Conservation (phyloP, 2,329 filamentous ascomycete species). For the Phaeophleospora eucalypticola region DNA sequence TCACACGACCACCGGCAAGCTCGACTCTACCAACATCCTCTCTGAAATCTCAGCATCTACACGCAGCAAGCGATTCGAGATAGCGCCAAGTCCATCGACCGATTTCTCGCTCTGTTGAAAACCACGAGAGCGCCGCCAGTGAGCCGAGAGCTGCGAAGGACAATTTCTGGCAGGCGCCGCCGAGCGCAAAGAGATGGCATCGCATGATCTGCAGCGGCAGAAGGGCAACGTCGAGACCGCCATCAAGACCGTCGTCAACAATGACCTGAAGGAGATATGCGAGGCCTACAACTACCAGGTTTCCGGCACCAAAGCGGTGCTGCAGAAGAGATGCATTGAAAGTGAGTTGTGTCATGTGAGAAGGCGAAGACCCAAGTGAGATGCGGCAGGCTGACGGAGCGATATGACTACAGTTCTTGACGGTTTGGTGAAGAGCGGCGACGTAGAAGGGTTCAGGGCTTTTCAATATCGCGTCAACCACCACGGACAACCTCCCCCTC, state of each 20-base stretch:
- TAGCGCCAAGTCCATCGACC: no score
- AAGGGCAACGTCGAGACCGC: slow-evolving; percentile 23
- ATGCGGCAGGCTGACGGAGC: slow-evolving; percentile 10
- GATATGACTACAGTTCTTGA: slow-evolving; percentile 37
- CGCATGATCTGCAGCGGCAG: slow-evolving; percentile 39
- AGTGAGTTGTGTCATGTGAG: slow-evolving; percentile 48
- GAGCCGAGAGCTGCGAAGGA: background rate
- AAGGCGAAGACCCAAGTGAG: slow-evolving; percentile 2
- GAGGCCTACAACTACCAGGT: slow-evolving; percentile 68
- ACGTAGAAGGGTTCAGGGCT: slow-evolving; percentile 35
- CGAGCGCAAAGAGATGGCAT: slow-evolving; percentile 24
- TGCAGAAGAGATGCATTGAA: slow-evolving; percentile 72
- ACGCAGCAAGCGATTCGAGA: no score
- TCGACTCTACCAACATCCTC: no score
- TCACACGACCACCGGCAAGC: no score
- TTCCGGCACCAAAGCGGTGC: slow-evolving; percentile 77
- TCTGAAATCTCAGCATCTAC: no score
- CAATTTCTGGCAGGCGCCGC: slow-evolving; percentile 2
- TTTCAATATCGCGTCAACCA: slow-evolving; percentile 40
- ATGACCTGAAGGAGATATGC: slow-evolving; percentile 72
- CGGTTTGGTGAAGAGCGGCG: slow-evolving; percentile 31
- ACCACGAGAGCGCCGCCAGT: no score
- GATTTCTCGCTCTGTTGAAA: no score
- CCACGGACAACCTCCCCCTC: slow-evolving; percentile 36
- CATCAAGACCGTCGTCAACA: slow-evolving; percentile 54